A percentile compares a stretch with the other conserved stretches of the same genome.
Conservation (phyloP, 139 green algal genomes). For the Gonium pectorale region DNA sequence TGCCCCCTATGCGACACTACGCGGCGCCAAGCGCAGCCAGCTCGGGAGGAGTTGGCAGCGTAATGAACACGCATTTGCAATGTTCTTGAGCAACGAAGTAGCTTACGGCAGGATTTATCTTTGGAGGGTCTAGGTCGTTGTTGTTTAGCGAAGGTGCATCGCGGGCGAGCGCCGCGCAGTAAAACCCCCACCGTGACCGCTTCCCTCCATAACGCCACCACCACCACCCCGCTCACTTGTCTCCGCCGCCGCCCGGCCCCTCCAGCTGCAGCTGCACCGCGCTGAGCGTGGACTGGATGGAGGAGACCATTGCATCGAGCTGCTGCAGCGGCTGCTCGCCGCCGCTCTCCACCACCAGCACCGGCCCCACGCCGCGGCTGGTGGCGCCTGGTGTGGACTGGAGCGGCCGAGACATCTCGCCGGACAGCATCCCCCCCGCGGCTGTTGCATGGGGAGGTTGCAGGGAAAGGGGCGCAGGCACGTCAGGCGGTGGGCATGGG, state of each 20-base stretch:
- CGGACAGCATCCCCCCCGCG: neutral
- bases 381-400: neutral
- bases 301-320: slow-evolving; percentile 32
- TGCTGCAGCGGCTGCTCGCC: slow-evolving; percentile 26
- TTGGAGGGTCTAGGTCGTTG: too few species aligned
- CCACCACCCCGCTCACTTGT: slow-evolving; percentile 3
- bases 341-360: neutral
- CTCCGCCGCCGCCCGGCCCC: neutral
- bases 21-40: too few species aligned
- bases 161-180: too few species aligned
- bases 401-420: neutral
- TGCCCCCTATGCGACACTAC: too few species aligned
- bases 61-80: too few species aligned
- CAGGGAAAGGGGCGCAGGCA: neutral
- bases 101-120: too few species aligned
- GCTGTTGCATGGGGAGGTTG: neutral
- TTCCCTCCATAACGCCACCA: neutral
- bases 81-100: too few species aligned
- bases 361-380: neutral
- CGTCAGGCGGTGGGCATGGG: too few species aligned
- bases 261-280: slow-evolving; percentile 23
- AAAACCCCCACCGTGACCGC: too few species aligned
- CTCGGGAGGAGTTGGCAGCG: too few species aligned
- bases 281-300: slow-evolving; percentile 26
- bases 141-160: too few species aligned